phyloP scores from a whole-genome alignment of 352 stramenopile genomes.

The Globisporangium heterothallicum region DNA sequence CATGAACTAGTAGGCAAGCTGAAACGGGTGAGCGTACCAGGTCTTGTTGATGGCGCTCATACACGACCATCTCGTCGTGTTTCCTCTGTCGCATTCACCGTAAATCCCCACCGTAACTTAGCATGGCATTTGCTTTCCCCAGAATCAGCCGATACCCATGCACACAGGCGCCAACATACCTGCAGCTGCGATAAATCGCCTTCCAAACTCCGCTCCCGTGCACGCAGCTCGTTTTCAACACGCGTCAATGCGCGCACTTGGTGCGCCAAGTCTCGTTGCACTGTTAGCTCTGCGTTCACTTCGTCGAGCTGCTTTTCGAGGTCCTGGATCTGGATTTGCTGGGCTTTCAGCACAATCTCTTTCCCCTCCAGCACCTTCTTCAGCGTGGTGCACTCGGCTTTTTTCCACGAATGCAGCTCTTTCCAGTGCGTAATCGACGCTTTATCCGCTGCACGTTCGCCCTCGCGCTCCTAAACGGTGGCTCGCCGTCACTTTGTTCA shows the following conservation, averaged over 20 bases:
- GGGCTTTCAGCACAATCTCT: conserved; percentile 41
- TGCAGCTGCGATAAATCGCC: conserved; percentile 30
- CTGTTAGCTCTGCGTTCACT: conserved; percentile 11
- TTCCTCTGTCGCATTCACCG: conserved; percentile 23
- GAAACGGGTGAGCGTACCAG: conserved; percentile 16
- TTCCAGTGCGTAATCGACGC: conserved; percentile 37
- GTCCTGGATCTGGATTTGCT: conserved; percentile 50
- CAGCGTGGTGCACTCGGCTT: conserved; percentile 32
- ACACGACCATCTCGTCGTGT: conserved; percentile 37
- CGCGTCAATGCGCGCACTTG: conserved; percentile 38
- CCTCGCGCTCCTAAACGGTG: conserved; percentile 32
- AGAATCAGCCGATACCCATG: too few species aligned
- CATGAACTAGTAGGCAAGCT: not conserved
- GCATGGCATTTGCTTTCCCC: too few species aligned
- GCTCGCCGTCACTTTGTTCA: too few species aligned
- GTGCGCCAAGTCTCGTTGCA: conserved; percentile 28
- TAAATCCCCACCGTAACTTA: not conserved
- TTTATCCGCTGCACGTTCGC: conserved; percentile 43
- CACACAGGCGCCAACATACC: conserved; percentile 9
- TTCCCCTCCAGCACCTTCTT: conserved; percentile 51
- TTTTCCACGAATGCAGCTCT: conserved; percentile 43
- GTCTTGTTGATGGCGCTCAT: conserved; percentile 38
- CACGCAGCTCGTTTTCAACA: conserved; percentile 20
- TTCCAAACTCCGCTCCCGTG: conserved; percentile 24
- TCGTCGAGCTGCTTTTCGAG: conserved; percentile 27